Percentiles rank a stretch among this genome's conserved stretches.
Evolutionary conservation across 2,329 filamentous ascomycete genomes (phyloP).

Genomic region (Pseudopithomyces maydicus): DNA sequence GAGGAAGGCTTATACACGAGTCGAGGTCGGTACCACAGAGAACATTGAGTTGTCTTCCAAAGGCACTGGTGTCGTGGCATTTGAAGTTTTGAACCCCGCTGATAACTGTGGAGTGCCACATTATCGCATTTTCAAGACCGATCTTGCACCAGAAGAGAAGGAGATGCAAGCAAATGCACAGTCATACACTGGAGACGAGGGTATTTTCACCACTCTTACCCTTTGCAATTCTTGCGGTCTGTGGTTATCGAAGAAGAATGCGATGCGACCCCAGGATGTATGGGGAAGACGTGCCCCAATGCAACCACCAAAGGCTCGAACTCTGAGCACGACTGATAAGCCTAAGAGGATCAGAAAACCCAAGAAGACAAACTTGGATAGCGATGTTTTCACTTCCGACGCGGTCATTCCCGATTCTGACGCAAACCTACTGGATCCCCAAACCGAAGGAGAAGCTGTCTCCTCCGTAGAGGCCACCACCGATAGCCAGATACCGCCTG

Average conservation of each 20-base stretch:
- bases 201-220: conserved; percentile 69
- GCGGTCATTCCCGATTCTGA: conserved; percentile 38
- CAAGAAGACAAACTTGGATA: conserved; percentile 53
- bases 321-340: conserved; percentile 53
- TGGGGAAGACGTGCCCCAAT: conserved; percentile 61
- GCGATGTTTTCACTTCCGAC: conserved; percentile 50
- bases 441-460: conserved; percentile 9
- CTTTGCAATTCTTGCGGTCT: conserved; percentile 97
- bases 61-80: conserved; percentile 68
- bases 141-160: conserved; percentile 68
- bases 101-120: conserved; percentile 65
- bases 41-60: conserved; percentile 73
- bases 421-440: conserved; percentile 19
- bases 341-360: conserved; percentile 36
- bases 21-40: conserved; percentile 70
- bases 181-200: conserved; percentile 8
- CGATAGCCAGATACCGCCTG: conserved; percentile 20
- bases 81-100: conserved; percentile 47
- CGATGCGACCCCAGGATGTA: conserved; percentile 79
- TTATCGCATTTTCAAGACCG: conserved; percentile 81
- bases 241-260: conserved; percentile 88
- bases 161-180: conserved; percentile 32
- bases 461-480: conserved; percentile 15
- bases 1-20: conserved; percentile 88
- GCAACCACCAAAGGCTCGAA: background rate